These are phyloP conservation scores for Petrea volubilis DNA, from an alignment of 257 asterid species.

Conservation along the genomic window DNA sequence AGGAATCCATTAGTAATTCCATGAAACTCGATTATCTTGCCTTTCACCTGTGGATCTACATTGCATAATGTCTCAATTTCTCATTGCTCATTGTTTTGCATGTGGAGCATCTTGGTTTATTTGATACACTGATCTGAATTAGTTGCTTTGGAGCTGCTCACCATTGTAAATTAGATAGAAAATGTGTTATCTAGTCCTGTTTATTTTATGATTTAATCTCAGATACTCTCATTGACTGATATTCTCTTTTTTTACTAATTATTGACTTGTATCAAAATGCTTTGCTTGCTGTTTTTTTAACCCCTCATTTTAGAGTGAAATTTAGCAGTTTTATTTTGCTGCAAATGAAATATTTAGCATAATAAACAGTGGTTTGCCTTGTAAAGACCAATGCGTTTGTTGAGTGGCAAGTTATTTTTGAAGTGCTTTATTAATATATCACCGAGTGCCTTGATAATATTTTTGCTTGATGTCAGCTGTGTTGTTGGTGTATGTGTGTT, in stretches of 20 bases:
- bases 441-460: background rate
- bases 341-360: background rate
- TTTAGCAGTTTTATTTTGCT: background rate
- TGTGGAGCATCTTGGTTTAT: background rate
- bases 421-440: background rate
- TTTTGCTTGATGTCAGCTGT: background rate
- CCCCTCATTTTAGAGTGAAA: background rate
- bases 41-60: background rate
- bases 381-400: background rate
- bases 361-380: background rate
- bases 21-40: background rate
- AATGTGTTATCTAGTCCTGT: background rate
- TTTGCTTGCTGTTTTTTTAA: background rate
- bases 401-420: background rate
- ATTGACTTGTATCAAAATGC: background rate
- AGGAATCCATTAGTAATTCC: background rate
- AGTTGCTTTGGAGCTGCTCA: conserved; percentile 7
- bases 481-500: background rate
- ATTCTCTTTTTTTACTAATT: background rate
- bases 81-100: background rate
- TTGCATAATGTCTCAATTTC: background rate
- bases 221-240: background rate
- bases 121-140: background rate
- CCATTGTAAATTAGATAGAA: background rate
- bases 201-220: background rate